phyloP scores from a whole-genome alignment of 176 grass and related monocot species.

The Oryza glumipatula region DNA sequence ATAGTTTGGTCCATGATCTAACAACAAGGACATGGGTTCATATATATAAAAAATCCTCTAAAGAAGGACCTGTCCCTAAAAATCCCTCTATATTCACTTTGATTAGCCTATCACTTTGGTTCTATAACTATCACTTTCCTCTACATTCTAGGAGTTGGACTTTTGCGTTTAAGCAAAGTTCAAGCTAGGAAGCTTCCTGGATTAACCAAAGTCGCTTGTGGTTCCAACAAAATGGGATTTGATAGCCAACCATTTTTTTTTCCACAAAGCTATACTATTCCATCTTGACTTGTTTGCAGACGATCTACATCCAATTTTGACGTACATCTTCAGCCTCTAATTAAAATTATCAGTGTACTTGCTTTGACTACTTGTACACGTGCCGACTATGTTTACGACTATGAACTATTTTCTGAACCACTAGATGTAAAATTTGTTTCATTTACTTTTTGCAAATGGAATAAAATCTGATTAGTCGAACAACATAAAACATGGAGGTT shows the following conservation, averaged over 20 bases:
- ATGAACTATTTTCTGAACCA: background rate
- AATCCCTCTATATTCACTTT: background rate
- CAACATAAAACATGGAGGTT: background rate
- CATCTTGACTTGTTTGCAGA: background rate
- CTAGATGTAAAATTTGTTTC: background rate
- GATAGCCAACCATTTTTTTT: background rate
- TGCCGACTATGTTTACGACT: background rate
- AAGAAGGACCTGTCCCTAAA: background rate
- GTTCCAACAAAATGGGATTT: background rate
- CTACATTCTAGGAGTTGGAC: background rate
- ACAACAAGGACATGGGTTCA: background rate
- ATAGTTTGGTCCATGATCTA: background rate
- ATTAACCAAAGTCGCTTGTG: background rate
- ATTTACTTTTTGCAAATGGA: background rate
- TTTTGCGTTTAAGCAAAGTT: background rate
- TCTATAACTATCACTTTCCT: background rate
- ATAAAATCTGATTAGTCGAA: background rate
- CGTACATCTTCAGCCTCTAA: background rate
- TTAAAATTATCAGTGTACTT: too few relatives aligned
- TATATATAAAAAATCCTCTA: background rate
- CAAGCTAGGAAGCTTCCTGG: slow-evolving; percentile 1
- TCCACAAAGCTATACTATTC: background rate
- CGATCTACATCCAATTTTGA: background rate
- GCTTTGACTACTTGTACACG: background rate
- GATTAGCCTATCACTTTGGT: background rate